Evolutionary conservation across 2,329 filamentous ascomycete genomes (phyloP).

Genomic region (Ophioceras dolichostomum): DNA sequence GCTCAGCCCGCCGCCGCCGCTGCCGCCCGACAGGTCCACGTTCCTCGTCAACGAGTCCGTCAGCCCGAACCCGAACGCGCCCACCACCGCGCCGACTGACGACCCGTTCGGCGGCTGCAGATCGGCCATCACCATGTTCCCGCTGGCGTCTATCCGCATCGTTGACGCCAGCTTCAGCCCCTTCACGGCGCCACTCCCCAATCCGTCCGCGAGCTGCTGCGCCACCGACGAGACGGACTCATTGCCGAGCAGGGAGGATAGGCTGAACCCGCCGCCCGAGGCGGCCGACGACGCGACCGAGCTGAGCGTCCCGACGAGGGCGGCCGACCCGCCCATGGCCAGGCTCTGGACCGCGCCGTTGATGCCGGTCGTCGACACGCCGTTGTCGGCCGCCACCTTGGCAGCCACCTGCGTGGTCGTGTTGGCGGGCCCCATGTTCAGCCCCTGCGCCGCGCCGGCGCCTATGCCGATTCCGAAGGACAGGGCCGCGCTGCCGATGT

Average conservation of each 20-base stretch:
- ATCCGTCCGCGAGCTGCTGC: conserved; percentile 6
- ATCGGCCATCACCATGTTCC: conserved; percentile 5
- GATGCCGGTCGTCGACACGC: conserved; percentile 15
- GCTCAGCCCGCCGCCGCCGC: background rate
- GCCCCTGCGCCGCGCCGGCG: conserved; percentile 10
- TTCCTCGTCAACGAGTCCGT: background rate
- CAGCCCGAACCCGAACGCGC: conserved; percentile 10
- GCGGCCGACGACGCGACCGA: background rate
- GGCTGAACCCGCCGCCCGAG: background rate
- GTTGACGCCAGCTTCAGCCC: conserved; percentile 7
- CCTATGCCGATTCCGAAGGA: conserved; percentile 13
- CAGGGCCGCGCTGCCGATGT: conserved; percentile 8
- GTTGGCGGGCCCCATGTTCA: conserved; percentile 9
- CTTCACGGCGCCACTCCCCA: conserved; percentile 7
- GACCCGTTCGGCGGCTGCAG: conserved; percentile 2
- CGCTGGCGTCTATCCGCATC: too few relatives aligned
- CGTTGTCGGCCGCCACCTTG: conserved; percentile 13
- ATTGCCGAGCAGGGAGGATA: conserved; percentile 2
- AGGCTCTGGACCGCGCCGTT: conserved; percentile 17
- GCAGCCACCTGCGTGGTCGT: conserved; percentile 8
- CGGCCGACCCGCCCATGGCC: conserved; percentile 15
- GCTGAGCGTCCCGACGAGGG: conserved; percentile 13
- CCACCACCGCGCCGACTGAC: conserved; percentile 10
- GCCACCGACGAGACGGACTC: conserved; percentile 4
- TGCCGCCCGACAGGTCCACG: background rate